phyloP scores from a whole-genome alignment of 768 basidiomycete genomes.

The Stropharia rugosoannulata region DNA sequence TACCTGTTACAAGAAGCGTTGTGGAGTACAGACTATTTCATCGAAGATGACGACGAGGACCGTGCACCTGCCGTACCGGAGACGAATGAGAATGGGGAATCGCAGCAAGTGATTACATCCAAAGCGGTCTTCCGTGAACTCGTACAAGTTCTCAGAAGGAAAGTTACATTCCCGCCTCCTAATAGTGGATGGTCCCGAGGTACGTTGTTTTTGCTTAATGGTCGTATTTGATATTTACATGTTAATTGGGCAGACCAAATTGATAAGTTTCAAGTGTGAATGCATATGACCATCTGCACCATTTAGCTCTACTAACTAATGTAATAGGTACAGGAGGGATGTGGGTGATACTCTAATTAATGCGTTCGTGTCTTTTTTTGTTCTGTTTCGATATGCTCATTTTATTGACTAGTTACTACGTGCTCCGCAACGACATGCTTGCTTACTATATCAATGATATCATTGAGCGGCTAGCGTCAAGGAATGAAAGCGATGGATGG shows the following conservation, averaged over 20 bases:
- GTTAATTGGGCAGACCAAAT: slow-evolving; percentile 57
- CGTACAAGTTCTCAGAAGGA: slow-evolving; percentile 66
- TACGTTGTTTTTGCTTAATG: slow-evolving; percentile 27
- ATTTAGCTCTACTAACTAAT: background rate
- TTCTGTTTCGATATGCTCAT: background rate
- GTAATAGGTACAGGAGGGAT: slow-evolving; percentile 72
- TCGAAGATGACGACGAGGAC: slow-evolving; percentile 35
- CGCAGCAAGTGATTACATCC: slow-evolving; percentile 51
- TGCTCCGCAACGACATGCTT: slow-evolving; percentile 83
- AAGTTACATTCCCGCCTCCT: slow-evolving; percentile 70
- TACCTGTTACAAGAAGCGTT: slow-evolving; percentile 87
- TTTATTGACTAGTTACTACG: slow-evolving; percentile 62
- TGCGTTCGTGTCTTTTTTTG: slow-evolving; percentile 52
- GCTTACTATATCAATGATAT: slow-evolving; percentile 66
- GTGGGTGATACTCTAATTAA: slow-evolving; percentile 88
- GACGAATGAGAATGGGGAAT: slow-evolving; percentile 19
- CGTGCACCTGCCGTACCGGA: slow-evolving; percentile 18
- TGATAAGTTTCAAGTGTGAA: slow-evolving; percentile 79
- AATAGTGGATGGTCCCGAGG: slow-evolving; percentile 67
- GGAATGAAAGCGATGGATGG: slow-evolving; percentile 57
- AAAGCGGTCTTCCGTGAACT: slow-evolving; percentile 80
- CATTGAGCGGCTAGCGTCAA: slow-evolving; percentile 46
- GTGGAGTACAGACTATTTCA: slow-evolving; percentile 64
- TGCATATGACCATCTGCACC: background rate
- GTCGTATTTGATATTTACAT: slow-evolving; percentile 8